Conservation (phyloP, 2,329 filamentous ascomycete genomes). For the Pyrenophora seminiperda region DNA sequence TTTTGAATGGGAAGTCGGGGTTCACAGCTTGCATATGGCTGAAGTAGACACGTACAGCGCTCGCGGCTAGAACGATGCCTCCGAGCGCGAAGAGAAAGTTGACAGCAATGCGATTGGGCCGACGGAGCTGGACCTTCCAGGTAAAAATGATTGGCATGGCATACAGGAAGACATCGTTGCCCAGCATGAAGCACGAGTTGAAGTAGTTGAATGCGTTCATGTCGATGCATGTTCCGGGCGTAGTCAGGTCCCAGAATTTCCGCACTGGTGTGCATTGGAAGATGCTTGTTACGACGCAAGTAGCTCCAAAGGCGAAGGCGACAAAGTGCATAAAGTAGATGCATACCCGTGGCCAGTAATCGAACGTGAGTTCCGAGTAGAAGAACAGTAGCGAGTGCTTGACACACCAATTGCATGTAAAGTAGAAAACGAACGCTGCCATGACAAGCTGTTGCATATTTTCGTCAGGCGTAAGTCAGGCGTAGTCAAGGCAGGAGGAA, state of each 20-base stretch:
- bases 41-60: constrained; percentile 31
- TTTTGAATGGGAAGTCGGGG: constrained; percentile 35
- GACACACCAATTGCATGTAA: constrained; percentile 48
- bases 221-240: constrained; percentile 42
- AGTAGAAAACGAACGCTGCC: constrained; percentile 45
- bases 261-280: constrained; percentile 46
- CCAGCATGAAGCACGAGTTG: constrained; percentile 47
- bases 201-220: constrained; percentile 45
- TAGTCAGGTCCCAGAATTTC: constrained; percentile 38
- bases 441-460: constrained; percentile 17
- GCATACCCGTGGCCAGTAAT: constrained; percentile 25
- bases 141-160: constrained; percentile 48
- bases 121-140: constrained; percentile 41
- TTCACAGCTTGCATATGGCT: constrained; percentile 31
- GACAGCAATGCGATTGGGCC: constrained; percentile 42
- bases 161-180: constrained; percentile 48
- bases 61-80: constrained; percentile 38
- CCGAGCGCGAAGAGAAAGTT: constrained; percentile 43
- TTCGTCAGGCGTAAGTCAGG: too few species aligned
- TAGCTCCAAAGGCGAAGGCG: constrained; percentile 42
- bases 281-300: constrained; percentile 42
- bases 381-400: constrained; percentile 50
- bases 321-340: constrained; percentile 45
- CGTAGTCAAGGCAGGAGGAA: too few species aligned
- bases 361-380: constrained; percentile 47